phyloP scores from a whole-genome alignment of 2,329 filamentous ascomycete species.

The Biscogniauxia marginata region DNA sequence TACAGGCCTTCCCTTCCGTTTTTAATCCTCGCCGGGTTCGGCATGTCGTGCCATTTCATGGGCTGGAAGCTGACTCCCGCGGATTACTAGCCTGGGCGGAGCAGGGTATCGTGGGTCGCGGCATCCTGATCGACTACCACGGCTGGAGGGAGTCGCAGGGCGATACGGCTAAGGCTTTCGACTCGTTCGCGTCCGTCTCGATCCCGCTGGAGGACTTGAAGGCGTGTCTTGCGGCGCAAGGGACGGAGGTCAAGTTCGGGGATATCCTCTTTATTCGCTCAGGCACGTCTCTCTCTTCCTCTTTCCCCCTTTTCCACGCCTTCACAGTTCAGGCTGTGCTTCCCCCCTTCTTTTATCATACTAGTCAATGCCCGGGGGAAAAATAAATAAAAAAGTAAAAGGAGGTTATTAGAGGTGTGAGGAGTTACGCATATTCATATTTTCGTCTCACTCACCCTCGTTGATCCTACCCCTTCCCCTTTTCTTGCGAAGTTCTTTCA shows the following conservation, averaged over 20 bases:
- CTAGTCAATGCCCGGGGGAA: too few relatives aligned
- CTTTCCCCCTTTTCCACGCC: too few relatives aligned
- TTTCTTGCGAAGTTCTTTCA: too few relatives aligned
- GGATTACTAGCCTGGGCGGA: conserved; percentile 44
- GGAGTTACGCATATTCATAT: too few relatives aligned
- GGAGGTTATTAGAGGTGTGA: too few relatives aligned
- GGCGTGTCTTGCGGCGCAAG: conserved; percentile 43
- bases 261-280: conserved; percentile 51
- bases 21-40: too few relatives aligned
- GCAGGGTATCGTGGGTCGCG: conserved; percentile 55
- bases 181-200: conserved; percentile 33
- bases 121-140: conserved; percentile 53
- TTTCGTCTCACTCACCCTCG: too few relatives aligned
- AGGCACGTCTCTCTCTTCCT: conserved; percentile 12
- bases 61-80: conserved; percentile 1
- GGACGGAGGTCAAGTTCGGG: conserved; percentile 48
- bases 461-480: too few relatives aligned
- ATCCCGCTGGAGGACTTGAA: conserved; percentile 41
- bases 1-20: not conserved
- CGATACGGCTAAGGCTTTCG: conserved; percentile 26
- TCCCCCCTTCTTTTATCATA: too few relatives aligned
- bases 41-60: too few relatives aligned
- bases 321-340: too few relatives aligned
- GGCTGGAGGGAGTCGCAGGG: conserved; percentile 43
- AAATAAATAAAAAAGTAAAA: too few relatives aligned